These are phyloP conservation scores for Botrytis galanthina DNA, from an alignment of 2,329 filamentous ascomycete genomes.

Conservation along the genomic window DNA sequence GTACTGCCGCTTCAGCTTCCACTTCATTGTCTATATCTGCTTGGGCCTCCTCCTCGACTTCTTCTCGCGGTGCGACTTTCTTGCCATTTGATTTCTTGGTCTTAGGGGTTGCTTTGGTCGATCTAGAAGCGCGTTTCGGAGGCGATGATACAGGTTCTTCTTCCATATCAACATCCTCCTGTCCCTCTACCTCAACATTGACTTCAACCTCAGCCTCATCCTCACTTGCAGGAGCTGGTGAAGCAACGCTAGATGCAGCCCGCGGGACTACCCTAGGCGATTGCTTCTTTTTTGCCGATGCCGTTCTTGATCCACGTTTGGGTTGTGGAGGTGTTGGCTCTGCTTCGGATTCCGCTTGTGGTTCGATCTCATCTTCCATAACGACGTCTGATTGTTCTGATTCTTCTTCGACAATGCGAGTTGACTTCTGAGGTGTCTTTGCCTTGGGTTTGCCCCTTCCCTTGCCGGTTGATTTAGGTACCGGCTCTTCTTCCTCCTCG, in stretches of 20 bases:
- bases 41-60: slow-evolving; percentile 16
- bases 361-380: slow-evolving; percentile 5
- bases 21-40: slow-evolving; percentile 9
- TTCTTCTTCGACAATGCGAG: not conserved
- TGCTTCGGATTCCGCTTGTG: not conserved
- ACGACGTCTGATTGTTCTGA: not conserved
- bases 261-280: not conserved
- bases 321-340: not conserved
- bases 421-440: slow-evolving; percentile 11
- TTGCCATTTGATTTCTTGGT: not conserved
- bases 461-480: slow-evolving; percentile 2
- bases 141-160: not conserved
- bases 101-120: not conserved
- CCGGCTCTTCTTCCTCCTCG: slow-evolving; percentile 22
- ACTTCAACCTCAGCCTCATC: slow-evolving; percentile 12
- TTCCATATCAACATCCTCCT: slow-evolving; percentile 20
- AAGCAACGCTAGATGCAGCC: not conserved
- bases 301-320: slow-evolving; percentile 7
- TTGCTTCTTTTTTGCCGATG: slow-evolving; percentile 1
- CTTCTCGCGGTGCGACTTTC: not conserved
- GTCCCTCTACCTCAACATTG: slow-evolving; percentile 14
- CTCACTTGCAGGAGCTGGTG: not conserved
- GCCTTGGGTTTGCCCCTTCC: not conserved
- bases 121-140: slow-evolving; percentile 4
- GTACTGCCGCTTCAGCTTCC: not conserved